Evolutionary conservation across 1,284 basidiomycete species (phyloP), one percentile per base, ranked within the genome.

Genomic region (Chalciporus sp.): DNA sequence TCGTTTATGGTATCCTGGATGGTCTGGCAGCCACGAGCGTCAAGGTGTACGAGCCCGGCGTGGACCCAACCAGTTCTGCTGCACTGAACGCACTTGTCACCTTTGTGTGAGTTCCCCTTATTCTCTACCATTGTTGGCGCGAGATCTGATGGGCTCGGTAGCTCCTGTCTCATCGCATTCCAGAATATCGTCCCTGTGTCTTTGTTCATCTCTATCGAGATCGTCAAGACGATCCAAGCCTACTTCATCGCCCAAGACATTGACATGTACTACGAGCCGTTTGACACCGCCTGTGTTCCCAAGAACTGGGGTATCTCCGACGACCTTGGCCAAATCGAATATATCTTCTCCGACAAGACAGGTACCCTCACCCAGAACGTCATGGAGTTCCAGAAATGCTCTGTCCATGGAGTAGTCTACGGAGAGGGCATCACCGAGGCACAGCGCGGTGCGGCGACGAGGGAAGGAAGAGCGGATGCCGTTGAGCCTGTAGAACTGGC

Each of bases 251-350:
- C 87, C n/a, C 93, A 96, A 72, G 96, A 99, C 67, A 69, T 94
- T 61, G 95, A 98, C 70, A 96, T 99, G 94, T 98, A 95, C 76
- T 98, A 98, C 73, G 80, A 82, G 52, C 85, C 89, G 5, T 88
- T 89, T 69, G 88, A 98, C 70, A 89, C 92, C 0, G 79, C 93
- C 0, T 98, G 95, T 63, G 86, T 95, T 4, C 94, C 95, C 41
- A 98, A 98, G 75, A 96, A 94, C 12, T 98, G 95, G 95, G 96
- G 95, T 71, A 96, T 98, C 63, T 96, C 94, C 2, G 95, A 98
- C 69, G 95, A 98, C 72, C 84, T 98, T 1, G 95, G 95, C 26
- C 95, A 98, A 74, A 98, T 98, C 72, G 95, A 97, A 76, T 98
- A 98, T 72, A 81, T 98, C 63, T 98, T 98, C 74, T 95, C 92